A percentile compares a stretch with the other conserved stretches of the same genome.
Evolutionary conservation across 257 asterid species (phyloP).

Genomic region (Forsythia suspensa): DNA sequence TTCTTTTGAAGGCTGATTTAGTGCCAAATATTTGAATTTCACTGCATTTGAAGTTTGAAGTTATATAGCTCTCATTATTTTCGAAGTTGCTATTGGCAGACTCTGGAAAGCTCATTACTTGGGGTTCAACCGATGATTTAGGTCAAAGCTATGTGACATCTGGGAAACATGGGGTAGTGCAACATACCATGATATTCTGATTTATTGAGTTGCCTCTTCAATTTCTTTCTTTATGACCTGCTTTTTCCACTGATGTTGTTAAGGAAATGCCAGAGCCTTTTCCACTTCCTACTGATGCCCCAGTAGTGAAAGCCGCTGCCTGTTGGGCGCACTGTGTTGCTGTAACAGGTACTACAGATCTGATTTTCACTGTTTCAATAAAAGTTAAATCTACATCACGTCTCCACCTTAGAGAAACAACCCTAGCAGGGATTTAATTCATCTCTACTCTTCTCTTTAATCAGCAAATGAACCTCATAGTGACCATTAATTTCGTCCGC

Average conservation of each 20-base stretch:
- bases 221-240: constrained; percentile 33
- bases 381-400: background rate
- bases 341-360: constrained; percentile 57
- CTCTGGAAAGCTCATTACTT: constrained; percentile 88
- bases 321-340: constrained; percentile 98
- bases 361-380: background rate
- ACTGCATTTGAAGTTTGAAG: background rate
- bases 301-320: constrained; percentile 70
- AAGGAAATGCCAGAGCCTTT: constrained; percentile 99
- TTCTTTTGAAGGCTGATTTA: background rate
- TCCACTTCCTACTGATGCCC: constrained; percentile 78
- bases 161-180: constrained; percentile 94
- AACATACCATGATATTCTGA: constrained; percentile 7
- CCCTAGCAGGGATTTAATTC: background rate
- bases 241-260: constrained; percentile 40
- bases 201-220: constrained; percentile 10
- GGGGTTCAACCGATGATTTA: constrained; percentile 96
- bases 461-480: background rate
- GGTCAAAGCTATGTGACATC: constrained; percentile 95
- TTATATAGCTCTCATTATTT: constrained; percentile 6
- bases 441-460: background rate
- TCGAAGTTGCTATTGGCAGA: constrained; percentile 45
- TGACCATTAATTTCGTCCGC: background rate
- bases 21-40: background rate
- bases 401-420: background rate